A percentile compares a stretch with the other conserved stretches of the same genome.
phyloP scores from a whole-genome alignment of 2,329 filamentous ascomycete species.

The Fusarium coicis region DNA sequence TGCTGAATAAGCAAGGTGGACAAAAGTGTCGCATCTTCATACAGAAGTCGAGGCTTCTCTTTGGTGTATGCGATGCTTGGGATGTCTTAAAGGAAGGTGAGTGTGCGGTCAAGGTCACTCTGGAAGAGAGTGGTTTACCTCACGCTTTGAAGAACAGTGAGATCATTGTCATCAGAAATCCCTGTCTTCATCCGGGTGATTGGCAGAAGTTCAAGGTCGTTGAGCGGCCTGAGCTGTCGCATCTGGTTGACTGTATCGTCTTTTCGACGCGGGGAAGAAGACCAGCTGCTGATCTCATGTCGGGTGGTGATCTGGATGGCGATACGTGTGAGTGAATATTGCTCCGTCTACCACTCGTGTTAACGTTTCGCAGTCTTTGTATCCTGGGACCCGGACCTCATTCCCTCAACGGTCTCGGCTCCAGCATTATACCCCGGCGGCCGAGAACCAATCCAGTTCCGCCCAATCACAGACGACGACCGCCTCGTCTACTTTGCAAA shows the following conservation, averaged over 20 bases:
- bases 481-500: neutral
- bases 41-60: neutral
- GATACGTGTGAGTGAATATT: neutral
- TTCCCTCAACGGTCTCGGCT: neutral
- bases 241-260: neutral
- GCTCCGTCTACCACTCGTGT: too few species aligned
- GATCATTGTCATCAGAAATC: slow-evolving; percentile 1
- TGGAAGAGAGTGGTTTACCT: neutral
- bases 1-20: neutral
- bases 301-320: neutral
- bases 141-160: neutral
- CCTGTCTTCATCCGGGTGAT: slow-evolving; percentile 1
- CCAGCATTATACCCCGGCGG: neutral
- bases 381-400: neutral
- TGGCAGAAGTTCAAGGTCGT: slow-evolving; percentile 5
- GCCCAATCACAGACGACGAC: neutral
- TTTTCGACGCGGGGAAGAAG: neutral
- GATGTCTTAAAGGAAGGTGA: neutral
- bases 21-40: neutral
- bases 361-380: neutral
- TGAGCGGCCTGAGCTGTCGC: neutral
- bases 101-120: neutral
- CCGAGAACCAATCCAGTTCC: neutral
- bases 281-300: neutral
- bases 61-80: neutral